Evolutionary conservation across 306 rosid genomes (phyloP).

Genomic region (Lathyrus sativus): DNA sequence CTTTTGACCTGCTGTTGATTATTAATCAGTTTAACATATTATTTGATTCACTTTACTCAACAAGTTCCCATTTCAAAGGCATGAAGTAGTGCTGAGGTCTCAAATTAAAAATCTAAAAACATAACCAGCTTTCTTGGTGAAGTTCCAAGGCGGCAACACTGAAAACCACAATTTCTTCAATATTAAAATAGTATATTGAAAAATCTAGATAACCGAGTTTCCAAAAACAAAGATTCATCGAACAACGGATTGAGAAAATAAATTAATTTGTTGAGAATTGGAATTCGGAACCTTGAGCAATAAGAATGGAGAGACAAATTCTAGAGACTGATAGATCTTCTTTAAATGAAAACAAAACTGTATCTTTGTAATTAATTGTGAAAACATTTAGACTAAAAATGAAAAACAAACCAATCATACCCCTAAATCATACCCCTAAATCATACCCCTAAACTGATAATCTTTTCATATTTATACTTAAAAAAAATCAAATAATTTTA

Average conservation of each 20-base stretch:
- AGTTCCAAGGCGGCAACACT: constrained; percentile 12
- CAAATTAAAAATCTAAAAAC: constrained; percentile 7
- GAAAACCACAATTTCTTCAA: constrained; percentile 16
- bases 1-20: constrained; percentile 22
- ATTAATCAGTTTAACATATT: constrained; percentile 4
- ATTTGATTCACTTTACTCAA: constrained; percentile 26
- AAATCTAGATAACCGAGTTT: neutral
- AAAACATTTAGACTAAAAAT: neutral
- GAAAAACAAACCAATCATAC: constrained; percentile 4
- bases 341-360: neutral
- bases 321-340: neutral
- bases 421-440: too few relatives aligned
- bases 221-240: neutral
- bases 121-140: constrained; percentile 20
- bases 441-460: neutral
- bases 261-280: neutral
- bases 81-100: neutral
- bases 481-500: neutral
- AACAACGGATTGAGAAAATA: constrained; percentile 11
- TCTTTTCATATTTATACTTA: neutral
- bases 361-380: neutral
- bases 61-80: constrained; percentile 14
- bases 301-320: neutral
- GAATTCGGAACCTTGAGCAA: neutral
- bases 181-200: neutral